A percentile compares a stretch with the other conserved stretches of the same genome.
These are phyloP conservation scores for Harringtonia lauricola DNA, from an alignment of 2,329 filamentous ascomycete genomes.

Conservation along the genomic window DNA sequence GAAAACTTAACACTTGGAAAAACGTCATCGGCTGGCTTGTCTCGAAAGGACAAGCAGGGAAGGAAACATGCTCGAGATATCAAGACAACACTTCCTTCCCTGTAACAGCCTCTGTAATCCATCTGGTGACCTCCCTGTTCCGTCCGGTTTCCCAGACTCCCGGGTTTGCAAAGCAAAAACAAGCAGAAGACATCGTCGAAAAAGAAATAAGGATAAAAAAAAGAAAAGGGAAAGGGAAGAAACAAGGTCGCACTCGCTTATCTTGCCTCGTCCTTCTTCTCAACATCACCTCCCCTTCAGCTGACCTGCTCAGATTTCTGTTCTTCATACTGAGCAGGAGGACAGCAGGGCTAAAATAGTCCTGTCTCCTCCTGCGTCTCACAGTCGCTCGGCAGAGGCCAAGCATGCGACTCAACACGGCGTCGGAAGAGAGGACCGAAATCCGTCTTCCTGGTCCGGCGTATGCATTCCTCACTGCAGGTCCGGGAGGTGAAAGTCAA, in stretches of 20 bases:
- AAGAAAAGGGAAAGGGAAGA: neutral
- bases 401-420: too few relatives aligned
- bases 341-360: neutral
- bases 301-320: slow-evolving; percentile 23
- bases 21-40: slow-evolving; percentile 14
- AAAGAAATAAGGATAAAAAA: too few relatives aligned
- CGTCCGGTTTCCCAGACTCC: neutral
- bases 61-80: neutral
- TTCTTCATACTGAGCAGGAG: slow-evolving; percentile 14
- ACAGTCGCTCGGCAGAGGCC: too few relatives aligned
- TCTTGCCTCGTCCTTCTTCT: neutral
- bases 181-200: neutral
- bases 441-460: too few relatives aligned
- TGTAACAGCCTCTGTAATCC: neutral
- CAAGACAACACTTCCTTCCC: neutral
- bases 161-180: too few relatives aligned
- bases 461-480: too few relatives aligned
- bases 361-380: neutral
- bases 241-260: neutral
- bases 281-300: neutral
- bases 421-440: too few relatives aligned
- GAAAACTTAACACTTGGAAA: slow-evolving; percentile 23
- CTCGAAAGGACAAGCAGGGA: neutral
- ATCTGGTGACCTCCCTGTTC: slow-evolving; percentile 1
- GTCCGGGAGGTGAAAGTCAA: neutral